Evolutionary conservation across 1,284 basidiomycete species (phyloP), one percentile per base, ranked within the genome.

Genomic region (Porogramme epimiltina): DNA sequence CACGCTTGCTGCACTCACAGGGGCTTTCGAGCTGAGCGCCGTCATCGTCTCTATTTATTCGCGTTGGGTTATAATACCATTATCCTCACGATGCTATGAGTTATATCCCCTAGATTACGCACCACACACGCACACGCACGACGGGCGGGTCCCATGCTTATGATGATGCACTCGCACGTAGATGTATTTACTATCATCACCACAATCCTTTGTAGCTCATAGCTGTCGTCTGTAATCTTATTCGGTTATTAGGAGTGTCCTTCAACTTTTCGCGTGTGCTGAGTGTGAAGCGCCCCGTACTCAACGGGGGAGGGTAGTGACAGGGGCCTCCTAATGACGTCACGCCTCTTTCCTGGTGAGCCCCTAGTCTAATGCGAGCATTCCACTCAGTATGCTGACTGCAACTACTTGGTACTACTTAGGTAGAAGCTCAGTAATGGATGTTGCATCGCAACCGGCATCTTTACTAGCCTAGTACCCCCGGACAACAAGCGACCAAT

Each of bases 1-100:
- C 53, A 9, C 54, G 57, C 36, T 46, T 59, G 22, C 47, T 56
- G 45, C 57, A 54, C 49, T 20, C 43, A 26, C 22, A 13, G 5
- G 34, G 34, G 8, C n/a, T 37, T 16, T 37, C 28, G 45, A 49
- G 45, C 45, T 51, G 46, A 51, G 24, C 31, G 42, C 31, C 34
- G 28, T 18, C 47, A 16, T 40, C 34, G 34, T n/a, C 34, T 6
- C 16, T 16, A 6, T 16, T 9, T 16, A 37, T 37, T 13, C n/a
- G 6, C 34, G 28, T 13, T 31, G 28, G 28, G 28, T 31, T 31
- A 8, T 31, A n/a, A n/a, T 31, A 31, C 13, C 13, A 13, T 31
- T 31, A 31, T 31, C 8, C 28, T 31, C 28, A 31, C 28, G 28
- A 31, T 31, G 28, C 28, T 31, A 31, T 31, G 28, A 31, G 28